phyloP scores from a whole-genome alignment of 129 eudicot species.

The Kitagawia praeruptora region DNA sequence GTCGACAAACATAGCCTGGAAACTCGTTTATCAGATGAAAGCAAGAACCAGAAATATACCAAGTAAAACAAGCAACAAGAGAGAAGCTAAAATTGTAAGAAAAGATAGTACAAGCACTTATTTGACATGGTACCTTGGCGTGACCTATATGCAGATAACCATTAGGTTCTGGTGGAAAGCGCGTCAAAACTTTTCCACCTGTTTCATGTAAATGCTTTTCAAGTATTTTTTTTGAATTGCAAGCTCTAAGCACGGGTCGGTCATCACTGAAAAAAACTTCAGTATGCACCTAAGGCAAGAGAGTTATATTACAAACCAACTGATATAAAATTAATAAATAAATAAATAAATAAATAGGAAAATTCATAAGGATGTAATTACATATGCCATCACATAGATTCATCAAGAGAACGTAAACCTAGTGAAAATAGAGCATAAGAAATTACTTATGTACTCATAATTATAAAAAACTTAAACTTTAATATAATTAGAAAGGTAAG shows the following conservation, averaged over 20 bases:
- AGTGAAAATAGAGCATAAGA: not conserved
- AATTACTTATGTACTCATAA: not conserved
- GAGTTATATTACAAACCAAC: not conserved
- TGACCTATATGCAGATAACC: constrained; percentile 97
- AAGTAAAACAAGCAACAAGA: not conserved
- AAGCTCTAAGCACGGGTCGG: constrained; percentile 66
- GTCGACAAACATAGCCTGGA: constrained; percentile 98
- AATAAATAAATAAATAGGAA: not conserved
- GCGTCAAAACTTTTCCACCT: constrained; percentile 80
- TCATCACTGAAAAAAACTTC: constrained; percentile 84
- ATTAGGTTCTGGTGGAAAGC: constrained; percentile 99
- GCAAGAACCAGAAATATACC: constrained; percentile 1
- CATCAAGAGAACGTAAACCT: not conserved
- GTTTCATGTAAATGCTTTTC: constrained; percentile 67
- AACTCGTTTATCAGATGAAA: constrained; percentile 8
- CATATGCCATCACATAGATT: not conserved
- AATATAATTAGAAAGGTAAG: not conserved
- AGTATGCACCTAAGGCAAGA: constrained; percentile 71
- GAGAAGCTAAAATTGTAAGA: not conserved
- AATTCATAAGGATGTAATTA: not conserved
- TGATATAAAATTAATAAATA: not conserved
- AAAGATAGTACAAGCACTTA: not conserved
- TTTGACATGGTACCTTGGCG: constrained; percentile 52
- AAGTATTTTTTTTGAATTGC: constrained; percentile 67
- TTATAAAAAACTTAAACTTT: not conserved